phyloP scores from a whole-genome alignment of 2,329 filamentous ascomycete species.

The Aspergillus fumigatus region DNA sequence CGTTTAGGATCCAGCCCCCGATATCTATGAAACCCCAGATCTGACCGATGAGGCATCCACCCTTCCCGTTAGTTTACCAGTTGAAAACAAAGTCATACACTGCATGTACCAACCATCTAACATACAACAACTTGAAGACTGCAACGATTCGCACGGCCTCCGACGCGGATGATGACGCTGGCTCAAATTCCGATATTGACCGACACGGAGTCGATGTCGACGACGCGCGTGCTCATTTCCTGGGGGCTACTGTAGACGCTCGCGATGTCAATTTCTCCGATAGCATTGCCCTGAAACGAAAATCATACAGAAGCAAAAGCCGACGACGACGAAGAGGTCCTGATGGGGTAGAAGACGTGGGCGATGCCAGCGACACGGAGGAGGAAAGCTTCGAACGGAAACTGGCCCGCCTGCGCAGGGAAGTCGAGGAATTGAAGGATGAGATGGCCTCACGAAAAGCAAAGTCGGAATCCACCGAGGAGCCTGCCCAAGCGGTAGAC shows the following conservation, averaged over 20 bases:
- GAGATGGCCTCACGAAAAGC: slow-evolving; percentile 40
- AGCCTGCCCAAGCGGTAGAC: slow-evolving; percentile 42
- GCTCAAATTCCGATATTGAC: slow-evolving; percentile 59
- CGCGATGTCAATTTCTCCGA: slow-evolving; percentile 84
- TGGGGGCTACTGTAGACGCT: slow-evolving; percentile 70
- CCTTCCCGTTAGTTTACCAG: slow-evolving; percentile 57
- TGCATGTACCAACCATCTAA: slow-evolving; percentile 22
- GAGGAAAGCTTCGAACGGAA: slow-evolving; percentile 72
- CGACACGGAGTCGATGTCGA: slow-evolving; percentile 70
- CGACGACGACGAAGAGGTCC: slow-evolving; percentile 54
- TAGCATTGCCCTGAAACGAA: slow-evolving; percentile 74
- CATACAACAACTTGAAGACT: slow-evolving; percentile 48
- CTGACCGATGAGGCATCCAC: slow-evolving; percentile 87
- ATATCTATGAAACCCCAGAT: slow-evolving; percentile 95
- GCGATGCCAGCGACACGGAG: slow-evolving; percentile 73
- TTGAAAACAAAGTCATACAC: slow-evolving; percentile 1
- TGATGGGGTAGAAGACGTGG: slow-evolving; percentile 56
- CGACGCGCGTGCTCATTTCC: slow-evolving; percentile 75
- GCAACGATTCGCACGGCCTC: slow-evolving; percentile 53
- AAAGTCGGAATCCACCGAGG: slow-evolving; percentile 50
- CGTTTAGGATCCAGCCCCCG: slow-evolving; percentile 78
- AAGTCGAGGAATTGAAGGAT: slow-evolving; percentile 70
- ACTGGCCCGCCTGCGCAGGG: slow-evolving; percentile 75
- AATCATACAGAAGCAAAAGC: slow-evolving; percentile 74
- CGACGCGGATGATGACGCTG: slow-evolving; percentile 54